These are phyloP conservation scores for Eremothecium sinecaudum DNA, from an alignment of 1,139 yeast genomes.

Conservation along the genomic window DNA sequence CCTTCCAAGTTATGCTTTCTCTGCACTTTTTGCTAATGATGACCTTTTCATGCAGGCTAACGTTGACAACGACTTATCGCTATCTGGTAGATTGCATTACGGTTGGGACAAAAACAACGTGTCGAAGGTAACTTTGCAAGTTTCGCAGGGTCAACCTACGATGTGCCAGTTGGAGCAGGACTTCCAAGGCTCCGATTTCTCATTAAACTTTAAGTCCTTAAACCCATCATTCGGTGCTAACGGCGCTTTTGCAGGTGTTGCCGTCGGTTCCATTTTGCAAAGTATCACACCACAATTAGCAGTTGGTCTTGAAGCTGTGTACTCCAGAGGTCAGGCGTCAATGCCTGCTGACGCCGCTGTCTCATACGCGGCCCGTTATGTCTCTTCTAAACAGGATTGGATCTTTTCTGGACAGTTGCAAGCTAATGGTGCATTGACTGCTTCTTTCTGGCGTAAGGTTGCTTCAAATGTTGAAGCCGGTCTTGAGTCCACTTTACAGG, in stretches of 20 bases:
- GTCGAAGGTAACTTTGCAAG: conserved; percentile 81
- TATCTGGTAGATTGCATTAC: conserved; percentile 85
- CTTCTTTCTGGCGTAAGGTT: conserved; percentile 90
- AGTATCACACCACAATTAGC: conserved; percentile 75
- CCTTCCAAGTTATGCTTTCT: conserved; percentile 85
- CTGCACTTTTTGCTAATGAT: conserved; percentile 85
- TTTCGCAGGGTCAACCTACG: conserved; percentile 82
- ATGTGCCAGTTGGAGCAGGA: conserved; percentile 97
- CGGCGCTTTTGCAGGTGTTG: conserved; percentile 75
- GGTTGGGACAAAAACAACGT: conserved; percentile 78
- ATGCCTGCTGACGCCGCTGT: conserved; percentile 90
- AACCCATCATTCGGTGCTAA: conserved; percentile 76
- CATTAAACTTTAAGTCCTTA: conserved; percentile 79
- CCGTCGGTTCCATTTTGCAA: conserved; percentile 86
- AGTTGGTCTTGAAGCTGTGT: conserved; percentile 87
- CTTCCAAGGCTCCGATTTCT: conserved; percentile 79
- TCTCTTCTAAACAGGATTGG: conserved; percentile 63
- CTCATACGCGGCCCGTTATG: conserved; percentile 85
- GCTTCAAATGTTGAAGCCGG: conserved; percentile 95
- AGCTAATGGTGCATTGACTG: conserved; percentile 83
- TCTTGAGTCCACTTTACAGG: conserved; percentile 79
- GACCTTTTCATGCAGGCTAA: conserved; percentile 83
- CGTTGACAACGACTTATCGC: conserved; percentile 73
- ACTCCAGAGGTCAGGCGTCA: conserved; percentile 64
- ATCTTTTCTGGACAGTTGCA: conserved; percentile 89